These are phyloP conservation scores for Detonula confervacea DNA, from an alignment of 352 stramenopile genomes.

Conservation along the genomic window DNA sequence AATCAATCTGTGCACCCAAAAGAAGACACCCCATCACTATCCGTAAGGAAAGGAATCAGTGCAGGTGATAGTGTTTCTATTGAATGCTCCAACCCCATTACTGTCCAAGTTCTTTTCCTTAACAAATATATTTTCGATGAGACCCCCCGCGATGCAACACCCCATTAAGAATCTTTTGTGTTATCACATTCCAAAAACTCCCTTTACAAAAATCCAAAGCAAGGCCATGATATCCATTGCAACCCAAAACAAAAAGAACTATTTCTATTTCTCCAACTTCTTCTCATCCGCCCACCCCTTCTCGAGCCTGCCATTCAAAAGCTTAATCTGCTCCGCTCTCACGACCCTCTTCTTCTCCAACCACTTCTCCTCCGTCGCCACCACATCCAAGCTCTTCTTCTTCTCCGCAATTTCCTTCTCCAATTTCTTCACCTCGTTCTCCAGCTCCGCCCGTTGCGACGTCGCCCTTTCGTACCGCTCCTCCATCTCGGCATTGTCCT, in stretches of 20 bases:
- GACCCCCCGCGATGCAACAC: too few species aligned
- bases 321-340: slow-evolving; percentile 65
- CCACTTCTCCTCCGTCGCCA: slow-evolving; percentile 65
- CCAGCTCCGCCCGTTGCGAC: slow-evolving; percentile 33
- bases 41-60: too few species aligned
- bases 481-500: slow-evolving; percentile 53
- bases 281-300: slow-evolving; percentile 76
- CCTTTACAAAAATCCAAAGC: too few species aligned
- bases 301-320: slow-evolving; percentile 61
- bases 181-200: too few species aligned
- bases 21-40: too few species aligned
- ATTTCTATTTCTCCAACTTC: slow-evolving; percentile 28
- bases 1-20: too few species aligned
- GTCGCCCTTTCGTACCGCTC: slow-evolving; percentile 35
- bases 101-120: too few species aligned
- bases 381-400: slow-evolving; percentile 60
- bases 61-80: too few species aligned
- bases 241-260: not conserved
- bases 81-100: too few species aligned
- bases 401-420: slow-evolving; percentile 63
- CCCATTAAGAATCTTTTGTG: too few species aligned
- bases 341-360: slow-evolving; percentile 62
- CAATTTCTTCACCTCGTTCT: slow-evolving; percentile 59
- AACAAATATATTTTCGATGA: too few species aligned
- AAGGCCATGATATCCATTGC: too few species aligned